phyloP scores from a whole-genome alignment of 108 stramenopile genomes.

The Fistulifera solaris region DNA sequence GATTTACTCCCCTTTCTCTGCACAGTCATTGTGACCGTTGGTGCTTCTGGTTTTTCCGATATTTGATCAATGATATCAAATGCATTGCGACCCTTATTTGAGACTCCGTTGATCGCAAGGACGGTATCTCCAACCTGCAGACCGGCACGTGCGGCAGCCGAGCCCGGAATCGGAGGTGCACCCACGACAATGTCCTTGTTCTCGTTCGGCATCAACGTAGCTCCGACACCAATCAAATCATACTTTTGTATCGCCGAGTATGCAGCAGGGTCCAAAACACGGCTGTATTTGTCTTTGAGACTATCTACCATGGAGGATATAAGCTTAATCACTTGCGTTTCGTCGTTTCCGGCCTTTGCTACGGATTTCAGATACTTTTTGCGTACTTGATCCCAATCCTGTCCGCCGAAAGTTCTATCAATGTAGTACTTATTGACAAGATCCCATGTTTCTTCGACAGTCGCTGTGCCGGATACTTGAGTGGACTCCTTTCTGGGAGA shows the following conservation, averaged over 20 bases:
- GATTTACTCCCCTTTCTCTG: constrained; percentile 16
- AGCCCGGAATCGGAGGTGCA: constrained; percentile 67
- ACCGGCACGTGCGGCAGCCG: constrained; percentile 52
- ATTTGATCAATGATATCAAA: constrained; percentile 87
- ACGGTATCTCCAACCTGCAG: constrained; percentile 64
- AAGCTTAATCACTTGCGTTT: constrained; percentile 38
- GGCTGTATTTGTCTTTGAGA: constrained; percentile 75
- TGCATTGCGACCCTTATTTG: constrained; percentile 59
- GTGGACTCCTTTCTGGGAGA: no score
- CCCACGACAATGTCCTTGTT: constrained; percentile 61
- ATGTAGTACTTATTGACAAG: constrained; percentile 69
- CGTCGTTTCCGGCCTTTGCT: constrained; percentile 15
- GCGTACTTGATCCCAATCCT: constrained; percentile 32
- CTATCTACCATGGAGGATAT: constrained; percentile 51
- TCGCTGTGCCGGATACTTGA: no score
- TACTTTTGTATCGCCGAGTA: constrained; percentile 76
- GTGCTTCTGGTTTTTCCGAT: constrained; percentile 58
- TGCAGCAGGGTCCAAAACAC: constrained; percentile 43
- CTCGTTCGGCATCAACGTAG: constrained; percentile 62
- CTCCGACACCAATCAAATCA: constrained; percentile 84
- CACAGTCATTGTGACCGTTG: constrained; percentile 55
- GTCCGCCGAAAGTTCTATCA: constrained; percentile 56
- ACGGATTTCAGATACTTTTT: neutral
- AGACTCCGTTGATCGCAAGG: constrained; percentile 64
- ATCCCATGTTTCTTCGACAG: constrained; percentile 64